Evolutionary conservation across 1,284 basidiomycete species (phyloP), one percentile per base, ranked within the genome.

Genomic region (Somion occarium): DNA sequence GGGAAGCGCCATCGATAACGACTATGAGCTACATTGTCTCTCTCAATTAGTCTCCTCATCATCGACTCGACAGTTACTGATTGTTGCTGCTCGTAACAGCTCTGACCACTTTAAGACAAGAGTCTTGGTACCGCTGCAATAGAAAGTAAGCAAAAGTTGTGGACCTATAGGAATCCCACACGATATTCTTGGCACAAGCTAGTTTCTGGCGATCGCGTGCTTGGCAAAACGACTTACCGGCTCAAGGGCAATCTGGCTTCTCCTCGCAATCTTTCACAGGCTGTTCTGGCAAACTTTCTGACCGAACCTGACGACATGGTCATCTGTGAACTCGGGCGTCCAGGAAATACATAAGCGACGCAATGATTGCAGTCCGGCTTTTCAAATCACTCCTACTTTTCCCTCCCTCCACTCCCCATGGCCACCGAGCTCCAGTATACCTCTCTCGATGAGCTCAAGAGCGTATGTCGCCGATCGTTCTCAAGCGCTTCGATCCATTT

Each of bases 361-460:
- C 15, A 34, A 34, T 15, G 30, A 15, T 34, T 34, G 30, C n/a
- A n/a, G 30, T 7, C 30, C 15, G 15, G 30, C 30, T 34, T 15
- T 7, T 15, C 15, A 34, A 7, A 34, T 34, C 30, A 7, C 42
- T 5, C 42, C 42, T 4, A 43, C 4, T 39, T 15, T 20, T 5
- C 5, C 42, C 39, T 9, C 24, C 13, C 13, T 23, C 12, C n/a
- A 34, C 11, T 48, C 27, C 7, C 27, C 13, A 48, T 37, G 46
- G 23, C 38, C 7, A 41, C 38, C 20, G 23, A 25, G 12, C 48
- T 41, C 25, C 38, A 49, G 15, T 34, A 50, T 38, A 50, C 48
- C 3, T 26, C 48, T 44, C 41, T 37, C 11, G 25, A 3, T 3
- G 48, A 50, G 12, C 22, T 50, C 38, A 26, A 43, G 4, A 42